phyloP scores from a whole-genome alignment of 306 rosid species.

The Albizia julibrissin region DNA sequence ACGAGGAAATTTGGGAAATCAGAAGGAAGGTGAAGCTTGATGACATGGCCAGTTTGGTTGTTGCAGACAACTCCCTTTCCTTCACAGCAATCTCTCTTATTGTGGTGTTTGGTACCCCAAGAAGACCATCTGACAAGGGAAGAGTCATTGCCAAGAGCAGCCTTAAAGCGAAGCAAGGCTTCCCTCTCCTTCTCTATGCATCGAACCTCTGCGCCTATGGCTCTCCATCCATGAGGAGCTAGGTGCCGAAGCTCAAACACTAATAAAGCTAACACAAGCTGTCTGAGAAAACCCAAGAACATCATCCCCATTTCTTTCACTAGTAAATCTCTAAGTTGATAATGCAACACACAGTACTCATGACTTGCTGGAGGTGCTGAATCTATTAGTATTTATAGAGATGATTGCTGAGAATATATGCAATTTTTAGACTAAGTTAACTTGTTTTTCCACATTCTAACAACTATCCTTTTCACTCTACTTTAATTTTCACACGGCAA shows the following conservation, averaged over 20 bases:
- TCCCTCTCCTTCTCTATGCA: conserved; percentile 26
- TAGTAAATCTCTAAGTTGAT: neutral
- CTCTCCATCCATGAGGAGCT: neutral
- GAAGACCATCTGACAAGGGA: neutral
- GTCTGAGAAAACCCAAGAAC: neutral
- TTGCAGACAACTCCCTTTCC: too few species aligned
- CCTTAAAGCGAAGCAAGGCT: conserved; percentile 14
- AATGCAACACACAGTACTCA: too few species aligned
- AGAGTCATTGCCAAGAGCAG: neutral
- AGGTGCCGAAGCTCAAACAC: neutral
- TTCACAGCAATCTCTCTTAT: neutral
- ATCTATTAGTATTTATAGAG: neutral
- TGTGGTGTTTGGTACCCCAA: neutral
- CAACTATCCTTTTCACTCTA: too few species aligned
- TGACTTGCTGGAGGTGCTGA: too few species aligned
- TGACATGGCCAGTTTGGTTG: too few species aligned
- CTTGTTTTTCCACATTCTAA: too few species aligned
- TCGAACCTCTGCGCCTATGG: neutral
- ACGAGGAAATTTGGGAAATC: neutral
- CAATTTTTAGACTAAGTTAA: too few species aligned
- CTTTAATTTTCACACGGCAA: too few species aligned
- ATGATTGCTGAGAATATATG: neutral
- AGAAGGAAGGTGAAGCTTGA: too few species aligned
- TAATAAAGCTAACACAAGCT: neutral
- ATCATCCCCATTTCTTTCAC: neutral